These are phyloP conservation scores for Davidsoniella australis DNA, from an alignment of 2,329 filamentous ascomycete species.

Conservation along the genomic window DNA sequence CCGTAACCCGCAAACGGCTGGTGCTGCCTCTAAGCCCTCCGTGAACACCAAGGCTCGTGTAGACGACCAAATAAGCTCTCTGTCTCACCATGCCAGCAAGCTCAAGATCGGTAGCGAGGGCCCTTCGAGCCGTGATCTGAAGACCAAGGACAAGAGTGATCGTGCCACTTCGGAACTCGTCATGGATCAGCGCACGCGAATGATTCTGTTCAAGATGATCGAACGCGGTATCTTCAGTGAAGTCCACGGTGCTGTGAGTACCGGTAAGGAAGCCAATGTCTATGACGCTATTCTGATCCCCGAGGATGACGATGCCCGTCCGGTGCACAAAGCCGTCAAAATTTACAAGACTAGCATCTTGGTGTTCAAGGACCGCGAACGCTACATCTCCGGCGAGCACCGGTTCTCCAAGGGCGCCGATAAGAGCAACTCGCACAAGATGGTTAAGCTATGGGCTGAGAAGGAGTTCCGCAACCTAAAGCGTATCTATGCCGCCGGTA, in stretches of 20 bases:
- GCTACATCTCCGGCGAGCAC: constrained; percentile 89
- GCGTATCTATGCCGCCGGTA: constrained; percentile 65
- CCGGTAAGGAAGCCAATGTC: constrained; percentile 95
- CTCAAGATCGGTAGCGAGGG: constrained; percentile 35
- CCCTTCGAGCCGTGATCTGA: constrained; percentile 21
- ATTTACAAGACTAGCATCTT: constrained; percentile 98
- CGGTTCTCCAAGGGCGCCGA: constrained; percentile 81
- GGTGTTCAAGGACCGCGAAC: constrained; percentile 93
- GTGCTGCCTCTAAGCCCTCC: constrained; percentile 36
- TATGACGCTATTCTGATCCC: constrained; percentile 66
- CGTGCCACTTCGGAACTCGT: constrained; percentile 91
- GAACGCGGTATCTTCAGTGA: constrained; percentile 79
- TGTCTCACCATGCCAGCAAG: constrained; percentile 72
- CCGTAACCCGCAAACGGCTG: constrained; percentile 11
- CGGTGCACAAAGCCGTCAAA: constrained; percentile 76
- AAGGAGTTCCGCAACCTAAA: constrained; percentile 94
- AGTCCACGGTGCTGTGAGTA: constrained; percentile 87
- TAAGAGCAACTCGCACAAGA: constrained; percentile 86
- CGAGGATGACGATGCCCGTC: constrained; percentile 32
- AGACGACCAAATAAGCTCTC: constrained; percentile 74
- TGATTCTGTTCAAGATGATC: constrained; percentile 93
- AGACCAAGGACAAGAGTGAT: constrained; percentile 74
- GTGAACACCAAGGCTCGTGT: constrained; percentile 66
- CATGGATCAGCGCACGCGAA: constrained; percentile 79
- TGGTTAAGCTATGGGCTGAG: constrained; percentile 98